Base-by-base conservation (phyloP, 768 basidiomycete genomes). In the Trametes punicea region DNA sequence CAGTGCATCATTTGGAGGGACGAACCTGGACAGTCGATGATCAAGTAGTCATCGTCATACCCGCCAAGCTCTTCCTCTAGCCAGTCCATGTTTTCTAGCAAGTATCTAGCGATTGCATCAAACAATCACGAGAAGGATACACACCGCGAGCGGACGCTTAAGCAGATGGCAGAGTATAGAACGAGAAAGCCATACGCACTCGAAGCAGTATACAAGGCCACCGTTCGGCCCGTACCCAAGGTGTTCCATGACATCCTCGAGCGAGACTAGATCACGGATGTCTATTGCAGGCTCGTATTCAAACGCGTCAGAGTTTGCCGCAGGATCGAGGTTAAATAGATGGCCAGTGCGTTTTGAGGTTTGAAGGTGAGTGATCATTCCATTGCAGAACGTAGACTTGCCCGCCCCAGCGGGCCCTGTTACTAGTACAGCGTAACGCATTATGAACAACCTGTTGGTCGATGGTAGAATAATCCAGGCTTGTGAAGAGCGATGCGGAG, bases 381-480 rank as follows among this genome's bases (percentile, higher is more conserved):
- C 83, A 20, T 81, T 77, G 64, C 90, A 89, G 67, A 99, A 96
- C 0, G 97, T 98, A 0, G 93, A 92, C 75, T 99, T 99, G 47
- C 97, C 97, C 13, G 97, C 93, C 46, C 97, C 97, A 2, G 97
- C 97, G 45, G 97, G 97, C n/a, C 97, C 97, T 52, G 88, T 90
- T 47, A 93, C 82, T 42, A 93, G 80, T 26, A 93, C 86, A 6
- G 91, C 91, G 74, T 93, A 93, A 57, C 91, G 87, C 91, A 93
- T 93, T 5, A 10, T 21, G 15, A n/a, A 4, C 2, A 15, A n/a
- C n/a, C n/a, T n/a, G n/a, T n/a, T n/a, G n/a, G n/a, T n/a, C n/a
- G n/a, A n/a, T n/a, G n/a, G n/a, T n/a, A n/a, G n/a, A n/a, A n/a
- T n/a, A n/a, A n/a, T n/a, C n/a, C n/a, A n/a, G n/a, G n/a, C n/a